Percentiles rank a stretch among this genome's conserved stretches.
Evolutionary conservation across 805 yeast species (phyloP).

Genomic region (Candida peoriensis): DNA sequence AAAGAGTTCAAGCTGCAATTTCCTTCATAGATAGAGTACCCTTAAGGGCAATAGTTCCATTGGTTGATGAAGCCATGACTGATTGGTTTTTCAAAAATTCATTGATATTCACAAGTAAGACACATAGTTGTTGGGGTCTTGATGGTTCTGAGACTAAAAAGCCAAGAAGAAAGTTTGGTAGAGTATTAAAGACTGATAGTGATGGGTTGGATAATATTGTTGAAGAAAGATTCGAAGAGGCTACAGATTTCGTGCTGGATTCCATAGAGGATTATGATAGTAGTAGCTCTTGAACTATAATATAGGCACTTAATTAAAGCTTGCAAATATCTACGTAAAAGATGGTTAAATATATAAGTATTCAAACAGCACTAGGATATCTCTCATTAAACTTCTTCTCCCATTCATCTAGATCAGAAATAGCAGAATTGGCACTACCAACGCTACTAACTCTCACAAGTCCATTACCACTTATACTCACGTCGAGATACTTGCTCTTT

Average conservation of each 20-base stretch:
- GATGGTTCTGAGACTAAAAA: conserved; percentile 46
- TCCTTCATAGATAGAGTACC: conserved; percentile 63
- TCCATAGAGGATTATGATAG: conserved; percentile 66
- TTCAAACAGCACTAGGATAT: conserved; percentile 60
- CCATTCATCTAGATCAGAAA: conserved; percentile 53
- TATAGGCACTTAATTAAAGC: no score
- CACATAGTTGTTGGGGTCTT: conserved; percentile 79
- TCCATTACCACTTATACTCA: conserved; percentile 3
- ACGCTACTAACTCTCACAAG: conserved; percentile 9
- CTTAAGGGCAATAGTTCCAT: conserved; percentile 76
- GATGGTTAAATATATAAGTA: no score
- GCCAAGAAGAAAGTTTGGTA: conserved; percentile 88
- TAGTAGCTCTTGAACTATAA: conserved; percentile 21
- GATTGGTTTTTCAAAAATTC: conserved; percentile 92
- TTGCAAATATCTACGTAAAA: no score
- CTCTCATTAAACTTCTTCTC: conserved; percentile 52
- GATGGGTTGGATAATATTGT: conserved; percentile 75
- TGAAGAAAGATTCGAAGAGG: conserved; percentile 79
- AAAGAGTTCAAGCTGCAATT: conserved; percentile 65
- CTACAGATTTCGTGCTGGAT: conserved; percentile 77
- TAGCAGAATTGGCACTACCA: conserved; percentile 21
- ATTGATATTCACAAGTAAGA: conserved; percentile 67
- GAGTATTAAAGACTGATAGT: conserved; percentile 68
- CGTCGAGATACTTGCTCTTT: conserved; percentile 4
- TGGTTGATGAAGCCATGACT: conserved; percentile 81